Base-by-base conservation (phyloP, 1,139 yeast genomes). In the Protomyces inundatus region DNA sequence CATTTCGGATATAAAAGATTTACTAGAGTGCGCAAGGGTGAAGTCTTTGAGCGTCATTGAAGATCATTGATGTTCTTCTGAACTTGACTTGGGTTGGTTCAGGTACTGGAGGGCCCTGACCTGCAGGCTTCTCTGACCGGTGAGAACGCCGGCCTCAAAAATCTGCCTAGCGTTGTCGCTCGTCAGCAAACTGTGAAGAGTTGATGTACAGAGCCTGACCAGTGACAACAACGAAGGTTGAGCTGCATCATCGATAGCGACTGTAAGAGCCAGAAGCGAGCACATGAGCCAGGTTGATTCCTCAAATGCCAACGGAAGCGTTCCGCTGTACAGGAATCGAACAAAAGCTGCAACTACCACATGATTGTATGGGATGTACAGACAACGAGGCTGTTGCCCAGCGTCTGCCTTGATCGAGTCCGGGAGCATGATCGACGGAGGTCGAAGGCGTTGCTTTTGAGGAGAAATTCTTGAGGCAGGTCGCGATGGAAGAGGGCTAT, bases 91-190 rank as follows among this genome's bases (percentile, higher is more conserved):
- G 23, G 23, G 1, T 23, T 23, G 23, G 23, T 23, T 2, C 23
- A 23, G 23, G 23, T 23, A 23, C 23, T 23, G 51, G 33, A 62
- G 23, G 9, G 64, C 64, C 6, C 66, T 40, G n/a, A 64, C 53
- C 48, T 65, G 67, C 30, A 65, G 37, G 3, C 67, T 64, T 35
- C 42, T 40, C 4, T 50, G 61, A 10, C 66, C 66, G 9, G 53
- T 60, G 48, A 65, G 39, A 4, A 54, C 52, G 10, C 60, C 53
- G 40, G 55, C 55, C 45, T 65, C 66, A 54, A 64, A 54, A 1
- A 64, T 59, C 16, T 12, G n/a, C 32, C 59, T 16, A 12, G 65
- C 65, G 2, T 45, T 58, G 14, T 40, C 55, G 4, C 16, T 16
- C 5, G 48, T 35, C 16, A 59, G 60, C 34, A 30, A 36, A 30